A percentile compares a stretch with the other conserved stretches of the same genome.
These are phyloP conservation scores for Claviceps sorghi DNA, from an alignment of 2,329 filamentous ascomycete species.

Conservation along the genomic window DNA sequence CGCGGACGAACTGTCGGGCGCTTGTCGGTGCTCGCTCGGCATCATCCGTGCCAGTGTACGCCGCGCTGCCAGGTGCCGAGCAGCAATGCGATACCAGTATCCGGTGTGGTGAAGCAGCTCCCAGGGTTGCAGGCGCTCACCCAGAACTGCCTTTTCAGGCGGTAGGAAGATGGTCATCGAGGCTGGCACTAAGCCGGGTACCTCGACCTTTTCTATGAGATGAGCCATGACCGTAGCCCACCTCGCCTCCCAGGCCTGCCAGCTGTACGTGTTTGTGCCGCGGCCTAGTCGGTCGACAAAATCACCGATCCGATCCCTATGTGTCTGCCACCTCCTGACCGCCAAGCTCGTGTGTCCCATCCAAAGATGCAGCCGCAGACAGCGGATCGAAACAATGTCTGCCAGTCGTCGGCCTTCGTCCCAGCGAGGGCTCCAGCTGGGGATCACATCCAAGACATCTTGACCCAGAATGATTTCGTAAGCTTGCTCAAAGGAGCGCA, in stretches of 20 bases:
- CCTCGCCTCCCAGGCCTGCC: constrained; percentile 82
- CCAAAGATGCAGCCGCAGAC: constrained; percentile 72
- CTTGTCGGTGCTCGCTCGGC: constrained; percentile 40
- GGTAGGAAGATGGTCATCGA: constrained; percentile 33
- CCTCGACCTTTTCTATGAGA: constrained; percentile 38
- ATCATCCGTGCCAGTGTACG: constrained; percentile 40
- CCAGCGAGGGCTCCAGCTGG: constrained; percentile 80
- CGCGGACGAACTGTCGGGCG: constrained; percentile 32
- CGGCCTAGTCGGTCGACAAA: constrained; percentile 72
- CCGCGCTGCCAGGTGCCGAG: constrained; percentile 39
- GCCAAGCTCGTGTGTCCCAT: constrained; percentile 64
- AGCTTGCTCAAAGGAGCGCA: constrained; percentile 73
- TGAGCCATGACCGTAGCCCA: constrained; percentile 51
- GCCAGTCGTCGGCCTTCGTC: constrained; percentile 83
- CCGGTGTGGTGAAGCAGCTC: constrained; percentile 51
- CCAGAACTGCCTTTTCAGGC: constrained; percentile 43
- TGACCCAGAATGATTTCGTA: constrained; percentile 70
- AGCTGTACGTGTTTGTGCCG: constrained; percentile 79
- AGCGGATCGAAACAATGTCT: constrained; percentile 66
- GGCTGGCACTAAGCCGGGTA: constrained; percentile 33
- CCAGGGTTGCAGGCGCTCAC: constrained; percentile 47
- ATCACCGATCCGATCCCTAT: constrained; percentile 58
- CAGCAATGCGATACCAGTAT: constrained; percentile 51
- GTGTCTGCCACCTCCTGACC: constrained; percentile 64
- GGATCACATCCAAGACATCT: constrained; percentile 77